Conservation (phyloP, 352 stramenopile genomes). For the Globisporangium takayamanum region DNA sequence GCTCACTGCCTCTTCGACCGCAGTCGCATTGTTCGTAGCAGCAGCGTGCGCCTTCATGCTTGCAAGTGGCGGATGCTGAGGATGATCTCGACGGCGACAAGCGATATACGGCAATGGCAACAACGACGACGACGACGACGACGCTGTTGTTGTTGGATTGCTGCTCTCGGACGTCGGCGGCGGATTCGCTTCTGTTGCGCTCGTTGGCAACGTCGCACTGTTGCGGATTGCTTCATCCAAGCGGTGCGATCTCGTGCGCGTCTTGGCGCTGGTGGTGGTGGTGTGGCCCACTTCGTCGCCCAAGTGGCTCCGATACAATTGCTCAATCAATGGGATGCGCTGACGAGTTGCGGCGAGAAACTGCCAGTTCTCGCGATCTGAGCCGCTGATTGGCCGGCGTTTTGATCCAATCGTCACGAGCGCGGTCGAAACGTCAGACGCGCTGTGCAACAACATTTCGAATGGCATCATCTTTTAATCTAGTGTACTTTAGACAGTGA, state of each 20-base stretch:
- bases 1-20: conserved; percentile 72
- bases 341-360: background rate
- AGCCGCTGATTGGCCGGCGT: background rate
- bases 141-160: background rate
- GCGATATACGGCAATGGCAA: background rate
- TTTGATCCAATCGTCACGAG: background rate
- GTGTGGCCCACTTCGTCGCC: background rate
- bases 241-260: background rate
- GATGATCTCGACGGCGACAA: background rate
- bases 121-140: too few species aligned
- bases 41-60: conserved; percentile 1
- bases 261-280: background rate
- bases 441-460: background rate
- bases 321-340: background rate
- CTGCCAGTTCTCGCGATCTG: background rate
- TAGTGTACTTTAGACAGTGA: background rate
- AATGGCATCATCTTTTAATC: background rate
- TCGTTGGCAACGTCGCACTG: background rate
- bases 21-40: conserved; percentile 3
- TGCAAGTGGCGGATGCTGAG: background rate
- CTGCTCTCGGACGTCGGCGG: conserved; percentile 1
- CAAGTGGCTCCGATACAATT: background rate
- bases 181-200: background rate
- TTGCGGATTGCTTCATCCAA: background rate
- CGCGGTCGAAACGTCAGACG: background rate